phyloP scores from a whole-genome alignment of 208 protist species.

The Angomonas desouzai region DNA sequence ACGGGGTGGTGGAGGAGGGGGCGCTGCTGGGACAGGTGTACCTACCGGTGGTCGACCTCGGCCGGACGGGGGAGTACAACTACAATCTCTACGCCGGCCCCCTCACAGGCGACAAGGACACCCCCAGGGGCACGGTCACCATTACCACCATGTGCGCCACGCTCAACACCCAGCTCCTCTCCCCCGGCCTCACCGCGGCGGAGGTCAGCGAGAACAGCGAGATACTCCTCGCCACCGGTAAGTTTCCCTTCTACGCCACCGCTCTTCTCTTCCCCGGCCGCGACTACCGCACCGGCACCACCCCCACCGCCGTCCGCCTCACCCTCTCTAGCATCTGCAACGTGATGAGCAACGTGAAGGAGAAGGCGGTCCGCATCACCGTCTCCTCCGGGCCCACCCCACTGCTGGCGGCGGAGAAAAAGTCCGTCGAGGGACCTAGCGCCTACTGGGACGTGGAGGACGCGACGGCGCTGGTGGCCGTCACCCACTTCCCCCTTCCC shows the following conservation, averaged over 20 bases:
- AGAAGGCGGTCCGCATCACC: conserved; percentile 41
- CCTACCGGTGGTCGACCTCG: conserved; percentile 51
- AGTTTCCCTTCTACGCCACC: conserved; percentile 8
- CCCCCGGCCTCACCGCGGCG: not conserved
- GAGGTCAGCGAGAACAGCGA: conserved; percentile 2
- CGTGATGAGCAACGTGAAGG: conserved; percentile 27
- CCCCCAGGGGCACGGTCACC: conserved; percentile 14
- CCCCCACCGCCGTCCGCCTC: conserved; percentile 35
- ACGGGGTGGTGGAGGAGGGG: conserved; percentile 67
- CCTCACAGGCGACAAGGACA: conserved; percentile 3
- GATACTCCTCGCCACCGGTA: conserved; percentile 15
- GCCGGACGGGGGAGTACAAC: conserved; percentile 36
- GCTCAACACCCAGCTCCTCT: not conserved
- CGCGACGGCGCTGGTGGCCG: conserved; percentile 30
- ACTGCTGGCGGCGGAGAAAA: conserved; percentile 39
- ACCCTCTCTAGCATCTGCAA: conserved; percentile 53
- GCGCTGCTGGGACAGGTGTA: conserved; percentile 64
- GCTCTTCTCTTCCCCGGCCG: conserved; percentile 1
- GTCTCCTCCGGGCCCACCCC: conserved; percentile 29
- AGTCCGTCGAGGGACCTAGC: conserved; percentile 22
- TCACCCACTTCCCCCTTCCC: conserved; percentile 7
- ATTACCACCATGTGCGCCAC: conserved; percentile 15
- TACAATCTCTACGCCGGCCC: conserved; percentile 27
- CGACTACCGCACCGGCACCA: not conserved
- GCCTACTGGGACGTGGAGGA: conserved; percentile 49